Percentiles rank a stretch among this genome's conserved stretches.
phyloP scores from a whole-genome alignment of 208 protist species.

The Novymonas esmeraldas region DNA sequence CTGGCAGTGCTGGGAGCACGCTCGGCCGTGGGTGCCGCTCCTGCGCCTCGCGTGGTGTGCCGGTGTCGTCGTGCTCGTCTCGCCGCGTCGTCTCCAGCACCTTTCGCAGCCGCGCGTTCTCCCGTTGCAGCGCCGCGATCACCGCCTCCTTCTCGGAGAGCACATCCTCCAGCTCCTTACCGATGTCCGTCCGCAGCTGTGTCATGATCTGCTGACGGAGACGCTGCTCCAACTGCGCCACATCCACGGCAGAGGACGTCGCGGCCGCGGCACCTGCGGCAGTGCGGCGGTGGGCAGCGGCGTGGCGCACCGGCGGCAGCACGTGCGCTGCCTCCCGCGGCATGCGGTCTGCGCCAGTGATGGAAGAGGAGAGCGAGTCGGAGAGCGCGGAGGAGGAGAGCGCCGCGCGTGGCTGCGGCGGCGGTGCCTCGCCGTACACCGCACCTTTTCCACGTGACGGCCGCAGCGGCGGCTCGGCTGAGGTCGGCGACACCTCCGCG shows the following conservation, averaged over 20 bases:
- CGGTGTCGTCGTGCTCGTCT: neutral
- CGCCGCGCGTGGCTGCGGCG: neutral
- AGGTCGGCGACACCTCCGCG: no score
- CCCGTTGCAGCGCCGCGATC: slow-evolving; percentile 42
- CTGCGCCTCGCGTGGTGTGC: neutral
- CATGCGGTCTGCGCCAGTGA: neutral
- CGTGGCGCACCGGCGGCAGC: no score
- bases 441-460: no score
- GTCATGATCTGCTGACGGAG: slow-evolving; percentile 42
- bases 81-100: slow-evolving; percentile 7
- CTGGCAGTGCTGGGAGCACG: neutral
- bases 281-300: neutral
- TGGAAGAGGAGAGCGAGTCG: neutral
- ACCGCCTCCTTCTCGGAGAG: slow-evolving; percentile 45
- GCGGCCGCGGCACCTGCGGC: slow-evolving; percentile 7
- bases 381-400: neutral
- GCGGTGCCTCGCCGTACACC: neutral
- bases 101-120: slow-evolving; percentile 46
- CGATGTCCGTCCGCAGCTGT: slow-evolving; percentile 48
- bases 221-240: slow-evolving; percentile 29
- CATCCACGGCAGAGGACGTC: neutral
- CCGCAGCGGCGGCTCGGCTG: no score
- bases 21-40: neutral
- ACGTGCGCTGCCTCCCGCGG: neutral
- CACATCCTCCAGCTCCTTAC: slow-evolving; percentile 38